phyloP scores from a whole-genome alignment of 495 filamentous ascomycete genomes.

The Podospora conica region DNA sequence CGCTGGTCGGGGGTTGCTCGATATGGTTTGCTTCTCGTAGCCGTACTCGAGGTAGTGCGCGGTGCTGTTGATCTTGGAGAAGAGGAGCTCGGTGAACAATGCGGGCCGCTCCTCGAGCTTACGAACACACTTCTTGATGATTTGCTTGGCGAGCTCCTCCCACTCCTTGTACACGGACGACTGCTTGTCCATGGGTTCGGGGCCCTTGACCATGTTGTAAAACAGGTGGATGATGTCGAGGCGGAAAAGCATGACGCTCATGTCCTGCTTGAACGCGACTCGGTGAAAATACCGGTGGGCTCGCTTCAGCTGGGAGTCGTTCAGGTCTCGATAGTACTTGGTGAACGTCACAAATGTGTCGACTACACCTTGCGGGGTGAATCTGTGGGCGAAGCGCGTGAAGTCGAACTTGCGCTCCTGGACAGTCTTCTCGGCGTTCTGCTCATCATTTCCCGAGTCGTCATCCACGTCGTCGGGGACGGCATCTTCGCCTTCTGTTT shows the following conservation, averaged over 20 bases:
- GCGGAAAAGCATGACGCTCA: slow-evolving; percentile 80
- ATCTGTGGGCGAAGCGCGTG: slow-evolving; percentile 69
- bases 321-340: slow-evolving; percentile 75
- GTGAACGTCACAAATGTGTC: slow-evolving; percentile 83
- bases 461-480: slow-evolving; percentile 48
- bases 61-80: slow-evolving; percentile 83
- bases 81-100: slow-evolving; percentile 80
- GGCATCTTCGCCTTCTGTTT: slow-evolving; percentile 16
- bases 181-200: slow-evolving; percentile 63
- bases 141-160: slow-evolving; percentile 80
- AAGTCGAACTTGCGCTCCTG: slow-evolving; percentile 95
- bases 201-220: slow-evolving; percentile 88
- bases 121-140: slow-evolving; percentile 66
- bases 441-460: slow-evolving; percentile 71
- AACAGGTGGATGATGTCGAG: slow-evolving; percentile 86
- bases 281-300: slow-evolving; percentile 94
- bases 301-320: slow-evolving; percentile 76
- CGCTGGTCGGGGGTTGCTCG: slow-evolving; percentile 49
- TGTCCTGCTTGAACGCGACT: slow-evolving; percentile 88
- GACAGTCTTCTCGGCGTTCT: slow-evolving; percentile 57
- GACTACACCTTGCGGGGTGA: slow-evolving; percentile 75
- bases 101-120: slow-evolving; percentile 80
- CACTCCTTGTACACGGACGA: slow-evolving; percentile 71
- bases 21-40: slow-evolving; percentile 70
- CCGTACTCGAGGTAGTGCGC: slow-evolving; percentile 85